A percentile compares a stretch with the other conserved stretches of the same genome.
Evolutionary conservation across 352 stramenopile species (phyloP).

Genomic region (Globisporangium okanoganense): DNA sequence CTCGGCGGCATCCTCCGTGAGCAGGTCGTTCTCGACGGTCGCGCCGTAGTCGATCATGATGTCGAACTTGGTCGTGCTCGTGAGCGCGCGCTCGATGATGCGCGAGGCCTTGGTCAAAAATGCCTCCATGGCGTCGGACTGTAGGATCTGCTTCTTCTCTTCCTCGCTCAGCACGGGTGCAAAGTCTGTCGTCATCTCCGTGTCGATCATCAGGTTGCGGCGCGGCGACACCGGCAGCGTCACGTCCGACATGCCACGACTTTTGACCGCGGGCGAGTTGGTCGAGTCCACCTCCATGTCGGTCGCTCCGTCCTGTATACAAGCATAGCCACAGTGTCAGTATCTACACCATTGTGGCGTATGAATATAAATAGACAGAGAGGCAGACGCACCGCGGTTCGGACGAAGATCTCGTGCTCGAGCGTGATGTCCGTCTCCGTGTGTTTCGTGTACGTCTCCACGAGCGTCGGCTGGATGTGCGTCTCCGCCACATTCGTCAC

Average conservation of each 20-base stretch:
- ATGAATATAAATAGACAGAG: neutral
- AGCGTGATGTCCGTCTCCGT: slow-evolving; percentile 82
- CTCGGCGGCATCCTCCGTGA: slow-evolving; percentile 52
- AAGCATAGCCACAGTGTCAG: neutral
- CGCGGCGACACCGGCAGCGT: slow-evolving; percentile 36
- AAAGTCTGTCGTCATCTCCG: slow-evolving; percentile 29
- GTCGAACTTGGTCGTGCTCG: slow-evolving; percentile 71
- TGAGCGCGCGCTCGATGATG: slow-evolving; percentile 79
- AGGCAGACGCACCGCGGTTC: slow-evolving; percentile 22
- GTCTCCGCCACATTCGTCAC: slow-evolving; percentile 68
- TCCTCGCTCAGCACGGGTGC: slow-evolving; percentile 36
- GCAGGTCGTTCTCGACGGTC: slow-evolving; percentile 56
- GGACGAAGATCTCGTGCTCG: slow-evolving; percentile 69
- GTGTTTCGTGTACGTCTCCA: slow-evolving; percentile 85
- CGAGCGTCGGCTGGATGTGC: slow-evolving; percentile 74
- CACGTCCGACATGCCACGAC: slow-evolving; percentile 21
- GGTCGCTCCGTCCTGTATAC: slow-evolving; percentile 14
- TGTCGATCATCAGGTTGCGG: slow-evolving; percentile 46
- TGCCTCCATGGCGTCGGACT: slow-evolving; percentile 71
- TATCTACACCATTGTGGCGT: neutral
- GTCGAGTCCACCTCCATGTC: slow-evolving; percentile 47
- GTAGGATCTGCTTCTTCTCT: slow-evolving; percentile 61
- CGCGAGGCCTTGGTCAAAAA: slow-evolving; percentile 76
- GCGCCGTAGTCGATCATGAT: slow-evolving; percentile 85
- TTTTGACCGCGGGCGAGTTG: slow-evolving; percentile 33